These are phyloP conservation scores for Metschnikowia amazonensis DNA, from an alignment of 805 yeast genomes.

Conservation along the genomic window DNA sequence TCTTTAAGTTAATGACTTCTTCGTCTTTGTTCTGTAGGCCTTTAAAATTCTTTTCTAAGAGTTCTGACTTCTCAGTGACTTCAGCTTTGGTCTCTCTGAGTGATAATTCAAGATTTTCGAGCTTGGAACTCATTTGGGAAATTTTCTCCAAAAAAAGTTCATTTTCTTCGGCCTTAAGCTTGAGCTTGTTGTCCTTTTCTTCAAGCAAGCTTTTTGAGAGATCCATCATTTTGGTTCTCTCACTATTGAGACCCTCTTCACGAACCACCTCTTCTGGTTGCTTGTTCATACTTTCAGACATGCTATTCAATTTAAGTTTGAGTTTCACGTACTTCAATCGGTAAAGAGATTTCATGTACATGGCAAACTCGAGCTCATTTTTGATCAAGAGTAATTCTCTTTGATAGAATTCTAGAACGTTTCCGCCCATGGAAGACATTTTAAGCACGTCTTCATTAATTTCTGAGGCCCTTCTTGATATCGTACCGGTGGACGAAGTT, in stretches of 20 bases:
- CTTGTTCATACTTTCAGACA: constrained; percentile 7
- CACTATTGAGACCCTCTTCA: constrained; percentile 5
- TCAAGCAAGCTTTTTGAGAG: constrained; percentile 12
- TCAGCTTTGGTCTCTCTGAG: constrained; percentile 5
- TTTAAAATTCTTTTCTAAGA: constrained; percentile 21
- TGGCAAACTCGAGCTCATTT: constrained; percentile 60
- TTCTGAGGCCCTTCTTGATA: neutral
- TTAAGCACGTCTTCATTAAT: neutral
- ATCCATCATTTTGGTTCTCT: constrained; percentile 10
- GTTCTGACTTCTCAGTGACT: constrained; percentile 16
- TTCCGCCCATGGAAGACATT: constrained; percentile 8
- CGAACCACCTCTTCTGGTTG: constrained; percentile 4
- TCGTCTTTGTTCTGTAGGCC: constrained; percentile 24
- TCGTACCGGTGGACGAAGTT: neutral
- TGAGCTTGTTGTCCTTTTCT: constrained; percentile 9
- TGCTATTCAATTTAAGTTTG: constrained; percentile 11
- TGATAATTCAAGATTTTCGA: neutral
- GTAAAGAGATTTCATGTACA: constrained; percentile 46
- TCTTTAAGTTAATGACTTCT: constrained; percentile 17
- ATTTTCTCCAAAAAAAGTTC: neutral
- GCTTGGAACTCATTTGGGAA: constrained; percentile 1
- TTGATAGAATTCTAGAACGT: constrained; percentile 45
- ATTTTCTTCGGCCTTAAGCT: neutral
- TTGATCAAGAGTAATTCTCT: constrained; percentile 54
- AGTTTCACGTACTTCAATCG: constrained; percentile 14